Evolutionary conservation across 1,284 basidiomycete genomes (phyloP).

Genomic region (Pseudozyma sp.): DNA sequence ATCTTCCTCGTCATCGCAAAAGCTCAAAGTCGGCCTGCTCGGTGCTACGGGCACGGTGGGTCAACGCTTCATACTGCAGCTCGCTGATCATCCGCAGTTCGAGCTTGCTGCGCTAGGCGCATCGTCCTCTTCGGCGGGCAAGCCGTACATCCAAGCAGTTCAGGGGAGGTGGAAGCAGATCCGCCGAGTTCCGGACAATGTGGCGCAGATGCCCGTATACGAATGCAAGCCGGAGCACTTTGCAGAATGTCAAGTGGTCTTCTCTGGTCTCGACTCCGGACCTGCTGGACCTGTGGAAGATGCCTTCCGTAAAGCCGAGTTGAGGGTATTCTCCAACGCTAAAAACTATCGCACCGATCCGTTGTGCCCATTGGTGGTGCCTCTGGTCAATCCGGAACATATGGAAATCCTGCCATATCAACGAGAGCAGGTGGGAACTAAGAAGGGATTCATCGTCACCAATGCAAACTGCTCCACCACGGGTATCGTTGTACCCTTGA

Average conservation of each 20-base stretch:
- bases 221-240: conserved; percentile 86
- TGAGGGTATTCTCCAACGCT: conserved; percentile 97
- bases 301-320: conserved; percentile 86
- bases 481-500: conserved; percentile 89
- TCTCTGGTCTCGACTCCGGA: conserved; percentile 93
- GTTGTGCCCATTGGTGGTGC: conserved; percentile 94
- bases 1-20: conserved; percentile 36
- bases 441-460: conserved; percentile 92
- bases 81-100: conserved; percentile 91
- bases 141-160: conserved; percentile 80
- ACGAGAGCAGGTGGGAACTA: conserved; percentile 72
- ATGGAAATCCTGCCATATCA: conserved; percentile 87
- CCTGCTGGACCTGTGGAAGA: conserved; percentile 93
- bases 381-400: conserved; percentile 92
- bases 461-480: conserved; percentile 99
- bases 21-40: conserved; percentile 88
- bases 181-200: conserved; percentile 78
- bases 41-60: conserved; percentile 84
- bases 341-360: conserved; percentile 96
- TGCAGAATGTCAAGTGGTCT: conserved; percentile 85
- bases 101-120: conserved; percentile 87
- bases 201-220: conserved; percentile 79
- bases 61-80: conserved; percentile 82
- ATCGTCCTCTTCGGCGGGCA: conserved; percentile 86
- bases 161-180: conserved; percentile 86